Percentiles rank a stretch among this genome's conserved stretches.
phyloP scores from a whole-genome alignment of 768 basidiomycete genomes.

The Dioszegia hungarica region DNA sequence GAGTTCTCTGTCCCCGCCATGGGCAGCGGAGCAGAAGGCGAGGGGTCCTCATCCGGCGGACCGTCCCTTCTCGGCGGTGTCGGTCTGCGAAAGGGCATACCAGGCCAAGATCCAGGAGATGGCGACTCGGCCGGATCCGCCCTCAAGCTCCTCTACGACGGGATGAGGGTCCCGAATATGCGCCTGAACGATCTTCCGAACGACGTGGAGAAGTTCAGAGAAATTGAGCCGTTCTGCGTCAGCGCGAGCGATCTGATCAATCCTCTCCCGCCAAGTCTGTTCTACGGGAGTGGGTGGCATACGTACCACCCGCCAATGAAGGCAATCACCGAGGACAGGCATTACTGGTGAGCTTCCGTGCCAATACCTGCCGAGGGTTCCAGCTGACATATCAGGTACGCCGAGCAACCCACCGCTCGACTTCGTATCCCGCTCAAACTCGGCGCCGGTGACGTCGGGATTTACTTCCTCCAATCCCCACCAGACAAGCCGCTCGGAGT shows the following conservation, averaged over 20 bases:
- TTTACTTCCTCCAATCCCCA: slow-evolving; percentile 82
- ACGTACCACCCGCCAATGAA: slow-evolving; percentile 62
- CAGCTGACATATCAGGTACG: slow-evolving; percentile 52
- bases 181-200: slow-evolving; percentile 60
- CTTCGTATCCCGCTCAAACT: slow-evolving; percentile 77
- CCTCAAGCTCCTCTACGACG: slow-evolving; percentile 47
- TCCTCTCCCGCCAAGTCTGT: slow-evolving; percentile 87
- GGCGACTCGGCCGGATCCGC: slow-evolving; percentile 43
- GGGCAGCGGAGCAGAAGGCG: slow-evolving; percentile 50
- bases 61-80: slow-evolving; percentile 79
- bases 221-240: slow-evolving; percentile 85
- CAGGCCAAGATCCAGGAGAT: slow-evolving; percentile 46
- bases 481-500: slow-evolving; percentile 56
- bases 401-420: slow-evolving; percentile 74
- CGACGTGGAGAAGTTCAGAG: slow-evolving; percentile 60
- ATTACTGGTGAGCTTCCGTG: slow-evolving; percentile 64
- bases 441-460: slow-evolving; percentile 83
- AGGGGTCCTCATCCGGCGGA: slow-evolving; percentile 25
- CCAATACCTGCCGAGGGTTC: not conserved
- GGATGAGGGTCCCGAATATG: slow-evolving; percentile 62
- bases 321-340: slow-evolving; percentile 56
- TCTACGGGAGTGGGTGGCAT: slow-evolving; percentile 89
- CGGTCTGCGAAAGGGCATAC: slow-evolving; percentile 70
- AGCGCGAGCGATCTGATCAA: slow-evolving; percentile 98
- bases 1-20: slow-evolving; percentile 60